phyloP scores from a whole-genome alignment of 2,329 filamentous ascomycete species.

The Cercospora sp. region DNA sequence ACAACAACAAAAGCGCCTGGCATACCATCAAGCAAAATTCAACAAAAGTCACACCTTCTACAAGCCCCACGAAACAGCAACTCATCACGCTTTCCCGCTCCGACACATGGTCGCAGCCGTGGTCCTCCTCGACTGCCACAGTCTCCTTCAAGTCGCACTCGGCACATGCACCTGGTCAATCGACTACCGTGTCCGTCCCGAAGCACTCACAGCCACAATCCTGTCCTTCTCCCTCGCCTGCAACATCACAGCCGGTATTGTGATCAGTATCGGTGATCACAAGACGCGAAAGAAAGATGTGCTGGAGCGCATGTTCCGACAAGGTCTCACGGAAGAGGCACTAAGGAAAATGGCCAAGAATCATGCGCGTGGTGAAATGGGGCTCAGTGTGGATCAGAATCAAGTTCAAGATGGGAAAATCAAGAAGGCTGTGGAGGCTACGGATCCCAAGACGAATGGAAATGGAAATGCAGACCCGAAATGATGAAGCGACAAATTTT shows the following conservation, averaged over 20 bases:
- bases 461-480: neutral
- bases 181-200: constrained; percentile 65
- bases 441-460: constrained; percentile 3
- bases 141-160: constrained; percentile 74
- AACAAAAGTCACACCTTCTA: constrained; percentile 84
- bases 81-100: constrained; percentile 76
- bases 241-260: constrained; percentile 73
- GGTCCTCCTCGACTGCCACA: constrained; percentile 77
- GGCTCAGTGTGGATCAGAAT: constrained; percentile 19
- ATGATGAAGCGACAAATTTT: neutral
- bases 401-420: constrained; percentile 26
- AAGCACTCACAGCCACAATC: constrained; percentile 76
- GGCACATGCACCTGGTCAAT: constrained; percentile 79
- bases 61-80: constrained; percentile 82
- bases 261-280: constrained; percentile 75
- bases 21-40: constrained; percentile 78
- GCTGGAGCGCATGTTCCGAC: constrained; percentile 71
- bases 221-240: constrained; percentile 75
- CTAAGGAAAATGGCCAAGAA: constrained; percentile 51
- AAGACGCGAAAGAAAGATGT: constrained; percentile 84
- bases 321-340: constrained; percentile 69
- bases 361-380: constrained; percentile 26
- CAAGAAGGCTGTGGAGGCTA: constrained; percentile 15
- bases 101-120: constrained; percentile 73
- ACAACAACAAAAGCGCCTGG: constrained; percentile 66